These are phyloP conservation scores for Vigna mungo DNA, from an alignment of 306 rosid genomes.

Conservation along the genomic window DNA sequence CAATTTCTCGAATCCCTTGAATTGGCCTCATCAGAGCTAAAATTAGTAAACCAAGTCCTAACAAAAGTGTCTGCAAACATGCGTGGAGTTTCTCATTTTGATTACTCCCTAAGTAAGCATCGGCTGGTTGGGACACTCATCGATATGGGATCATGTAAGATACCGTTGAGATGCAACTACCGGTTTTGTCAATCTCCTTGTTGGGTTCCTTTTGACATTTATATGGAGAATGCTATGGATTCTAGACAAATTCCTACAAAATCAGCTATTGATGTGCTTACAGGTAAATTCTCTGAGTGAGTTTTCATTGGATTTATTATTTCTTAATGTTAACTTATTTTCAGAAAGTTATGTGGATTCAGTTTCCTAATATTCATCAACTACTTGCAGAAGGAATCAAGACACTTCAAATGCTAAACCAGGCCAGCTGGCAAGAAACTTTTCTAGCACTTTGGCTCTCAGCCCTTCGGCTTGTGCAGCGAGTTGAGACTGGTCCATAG, in stretches of 20 bases:
- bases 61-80: constrained; percentile 61
- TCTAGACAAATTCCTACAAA: constrained; percentile 70
- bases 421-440: constrained; percentile 88
- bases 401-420: constrained; percentile 72
- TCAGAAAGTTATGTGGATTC: constrained; percentile 40
- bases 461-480: constrained; percentile 91
- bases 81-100: constrained; percentile 56
- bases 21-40: constrained; percentile 55
- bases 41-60: constrained; percentile 54
- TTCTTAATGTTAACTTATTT: constrained; percentile 25
- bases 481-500: constrained; percentile 67
- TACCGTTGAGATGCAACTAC: constrained; percentile 48
- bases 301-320: constrained; percentile 40
- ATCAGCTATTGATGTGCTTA: constrained; percentile 67
- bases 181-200: constrained; percentile 59
- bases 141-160: constrained; percentile 52
- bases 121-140: constrained; percentile 58
- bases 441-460: constrained; percentile 87
- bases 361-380: constrained; percentile 42
- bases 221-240: constrained; percentile 82
- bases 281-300: constrained; percentile 53
- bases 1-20: constrained; percentile 65
- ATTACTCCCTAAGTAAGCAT: constrained; percentile 57
- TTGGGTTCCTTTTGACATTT: constrained; percentile 78
- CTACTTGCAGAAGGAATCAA: constrained; percentile 70